Evolutionary conservation across 2,329 filamentous ascomycete genomes (phyloP).

Genomic region (Cordyceps cicadae): DNA sequence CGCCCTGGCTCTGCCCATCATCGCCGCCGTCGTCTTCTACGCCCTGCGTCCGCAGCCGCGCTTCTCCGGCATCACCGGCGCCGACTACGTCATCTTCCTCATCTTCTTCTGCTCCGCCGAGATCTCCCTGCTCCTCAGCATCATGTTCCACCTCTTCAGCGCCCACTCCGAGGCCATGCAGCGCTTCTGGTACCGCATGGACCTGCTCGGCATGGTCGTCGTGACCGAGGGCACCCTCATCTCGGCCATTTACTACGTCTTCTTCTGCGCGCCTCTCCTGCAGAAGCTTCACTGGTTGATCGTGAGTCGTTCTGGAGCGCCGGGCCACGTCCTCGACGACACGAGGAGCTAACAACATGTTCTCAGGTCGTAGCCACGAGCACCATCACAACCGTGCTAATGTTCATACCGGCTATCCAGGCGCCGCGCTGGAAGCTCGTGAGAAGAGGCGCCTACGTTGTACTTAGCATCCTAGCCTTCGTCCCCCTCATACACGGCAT

Average conservation of each 20-base stretch:
- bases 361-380: not conserved
- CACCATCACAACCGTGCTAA: not conserved
- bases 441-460: not conserved
- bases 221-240: not conserved
- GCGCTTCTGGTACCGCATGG: not conserved
- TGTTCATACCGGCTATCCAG: not conserved
- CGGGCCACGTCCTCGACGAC: not conserved
- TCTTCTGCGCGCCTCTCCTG: not conserved
- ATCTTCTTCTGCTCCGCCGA: not conserved
- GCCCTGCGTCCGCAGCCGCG: not conserved
- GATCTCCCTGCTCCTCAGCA: not conserved
- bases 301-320: not conserved
- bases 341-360: not conserved
- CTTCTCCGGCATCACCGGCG: not conserved
- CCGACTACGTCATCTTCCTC: not conserved
- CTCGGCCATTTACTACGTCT: not conserved
- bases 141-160: not conserved
- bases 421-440: not conserved
- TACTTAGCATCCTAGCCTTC: not conserved
- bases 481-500: not conserved
- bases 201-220: not conserved
- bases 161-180: not conserved
- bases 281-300: not conserved
- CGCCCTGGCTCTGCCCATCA: constrained; percentile 11
- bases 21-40: not conserved